Evolutionary conservation across 371 early-diverging fungal species (phyloP).

Genomic region (Chytridium lagenaria): DNA sequence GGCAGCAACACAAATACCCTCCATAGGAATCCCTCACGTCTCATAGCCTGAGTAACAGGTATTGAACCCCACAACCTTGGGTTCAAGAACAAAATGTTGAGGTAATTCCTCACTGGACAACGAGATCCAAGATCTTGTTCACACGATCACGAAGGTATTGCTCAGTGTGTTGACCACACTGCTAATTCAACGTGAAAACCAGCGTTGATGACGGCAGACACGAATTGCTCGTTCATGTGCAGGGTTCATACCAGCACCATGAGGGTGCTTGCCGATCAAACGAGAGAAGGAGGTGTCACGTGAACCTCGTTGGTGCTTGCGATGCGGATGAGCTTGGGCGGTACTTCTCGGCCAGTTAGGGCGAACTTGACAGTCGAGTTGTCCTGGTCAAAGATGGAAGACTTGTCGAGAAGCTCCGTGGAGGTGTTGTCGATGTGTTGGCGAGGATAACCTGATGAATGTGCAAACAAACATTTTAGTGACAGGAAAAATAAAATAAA

Average conservation of each 20-base stretch:
- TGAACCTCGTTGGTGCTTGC: constrained; percentile 76
- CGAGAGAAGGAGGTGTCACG: constrained; percentile 91
- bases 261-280: constrained; percentile 84
- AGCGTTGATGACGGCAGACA: constrained; percentile 88
- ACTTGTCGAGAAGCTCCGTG: constrained; percentile 80
- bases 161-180: constrained; percentile 95
- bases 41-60: constrained; percentile 86
- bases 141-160: constrained; percentile 80
- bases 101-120: constrained; percentile 87
- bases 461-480: not conserved
- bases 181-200: constrained; percentile 95
- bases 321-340: constrained; percentile 67
- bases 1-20: constrained; percentile 87
- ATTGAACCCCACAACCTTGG: constrained; percentile 95
- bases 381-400: constrained; percentile 82
- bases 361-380: constrained; percentile 81
- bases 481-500: constrained; percentile 67
- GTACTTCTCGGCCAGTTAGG: constrained; percentile 89
- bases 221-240: constrained; percentile 80
- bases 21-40: constrained; percentile 89
- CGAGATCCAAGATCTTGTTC: constrained; percentile 73
- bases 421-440: constrained; percentile 53
- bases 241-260: constrained; percentile 94
- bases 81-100: constrained; percentile 91
- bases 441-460: constrained; percentile 45